phyloP scores from a whole-genome alignment of 176 grass and related monocot species.

The Guadua angustifolia region DNA sequence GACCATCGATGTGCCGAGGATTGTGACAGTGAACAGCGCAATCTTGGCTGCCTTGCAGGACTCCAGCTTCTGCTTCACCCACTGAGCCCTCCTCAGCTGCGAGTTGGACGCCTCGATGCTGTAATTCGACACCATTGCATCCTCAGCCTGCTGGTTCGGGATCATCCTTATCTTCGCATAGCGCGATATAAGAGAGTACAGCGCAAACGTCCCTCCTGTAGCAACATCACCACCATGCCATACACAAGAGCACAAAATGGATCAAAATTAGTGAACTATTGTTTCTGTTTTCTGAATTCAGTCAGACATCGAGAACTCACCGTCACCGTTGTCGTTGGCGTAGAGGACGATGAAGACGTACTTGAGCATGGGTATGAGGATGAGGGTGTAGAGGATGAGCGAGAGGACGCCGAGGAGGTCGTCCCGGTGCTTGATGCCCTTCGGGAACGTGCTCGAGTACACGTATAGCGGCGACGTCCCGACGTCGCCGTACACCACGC shows the following conservation, averaged over 20 bases:
- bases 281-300: background rate
- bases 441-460: conserved; percentile 70
- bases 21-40: conserved; percentile 52
- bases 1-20: conserved; percentile 70
- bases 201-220: conserved; percentile 65
- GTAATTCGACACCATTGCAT: conserved; percentile 54
- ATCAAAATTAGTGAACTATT: background rate
- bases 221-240: background rate
- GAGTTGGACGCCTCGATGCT: conserved; percentile 34
- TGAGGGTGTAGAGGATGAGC: conserved; percentile 69
- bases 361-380: conserved; percentile 70
- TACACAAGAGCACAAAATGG: background rate
- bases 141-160: conserved; percentile 66
- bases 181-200: conserved; percentile 69
- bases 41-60: conserved; percentile 44
- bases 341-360: conserved; percentile 68
- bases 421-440: conserved; percentile 48
- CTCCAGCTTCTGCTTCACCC: conserved; percentile 57
- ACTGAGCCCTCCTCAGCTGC: conserved; percentile 37
- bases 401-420: conserved; percentile 77
- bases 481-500: conserved; percentile 77
- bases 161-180: conserved; percentile 60
- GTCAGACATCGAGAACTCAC: conserved; percentile 24
- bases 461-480: conserved; percentile 76
- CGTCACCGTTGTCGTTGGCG: conserved; percentile 73